Evolutionary conservation across 768 basidiomycete species (phyloP).

Genomic region (Clitopilus hobsonii): DNA sequence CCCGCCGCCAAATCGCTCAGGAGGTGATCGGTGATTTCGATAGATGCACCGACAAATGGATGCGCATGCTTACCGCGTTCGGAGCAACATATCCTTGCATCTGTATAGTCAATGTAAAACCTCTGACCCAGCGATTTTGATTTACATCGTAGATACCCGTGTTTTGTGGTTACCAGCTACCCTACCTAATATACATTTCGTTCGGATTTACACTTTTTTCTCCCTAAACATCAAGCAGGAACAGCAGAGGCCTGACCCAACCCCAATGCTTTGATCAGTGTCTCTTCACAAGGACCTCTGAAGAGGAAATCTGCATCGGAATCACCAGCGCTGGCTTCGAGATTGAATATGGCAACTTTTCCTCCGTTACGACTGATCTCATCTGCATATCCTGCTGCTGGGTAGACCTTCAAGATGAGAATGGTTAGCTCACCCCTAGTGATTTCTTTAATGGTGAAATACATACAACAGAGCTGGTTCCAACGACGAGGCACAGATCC

Average conservation of each 20-base stretch:
- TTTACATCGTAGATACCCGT: not conserved
- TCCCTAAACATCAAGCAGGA: not conserved
- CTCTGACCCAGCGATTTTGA: too few species aligned
- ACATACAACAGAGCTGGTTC: slow-evolving; percentile 48
- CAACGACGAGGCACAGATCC: slow-evolving; percentile 50
- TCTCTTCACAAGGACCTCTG: slow-evolving; percentile 8
- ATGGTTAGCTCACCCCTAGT: not conserved
- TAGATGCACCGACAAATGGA: not conserved
- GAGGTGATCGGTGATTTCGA: slow-evolving; percentile 2
- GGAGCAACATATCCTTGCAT: too few species aligned
- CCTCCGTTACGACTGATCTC: slow-evolving; percentile 23
- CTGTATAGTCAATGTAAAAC: too few species aligned
- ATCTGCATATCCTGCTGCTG: slow-evolving; percentile 34
- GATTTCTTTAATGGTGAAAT: not conserved
- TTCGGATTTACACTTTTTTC: not conserved
- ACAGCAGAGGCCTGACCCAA: not conserved
- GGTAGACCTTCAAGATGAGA: slow-evolving; percentile 32
- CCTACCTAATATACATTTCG: not conserved
- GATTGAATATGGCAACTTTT: slow-evolving; percentile 34
- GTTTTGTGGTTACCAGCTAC: not conserved
- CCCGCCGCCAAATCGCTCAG: slow-evolving; percentile 3
- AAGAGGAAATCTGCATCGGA: slow-evolving; percentile 28
- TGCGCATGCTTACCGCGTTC: not conserved
- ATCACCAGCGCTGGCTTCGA: slow-evolving; percentile 18
- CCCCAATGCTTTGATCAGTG: slow-evolving; percentile 2